Conservation (phyloP, 2,329 filamentous ascomycete genomes). For the Fusarium sp. region DNA sequence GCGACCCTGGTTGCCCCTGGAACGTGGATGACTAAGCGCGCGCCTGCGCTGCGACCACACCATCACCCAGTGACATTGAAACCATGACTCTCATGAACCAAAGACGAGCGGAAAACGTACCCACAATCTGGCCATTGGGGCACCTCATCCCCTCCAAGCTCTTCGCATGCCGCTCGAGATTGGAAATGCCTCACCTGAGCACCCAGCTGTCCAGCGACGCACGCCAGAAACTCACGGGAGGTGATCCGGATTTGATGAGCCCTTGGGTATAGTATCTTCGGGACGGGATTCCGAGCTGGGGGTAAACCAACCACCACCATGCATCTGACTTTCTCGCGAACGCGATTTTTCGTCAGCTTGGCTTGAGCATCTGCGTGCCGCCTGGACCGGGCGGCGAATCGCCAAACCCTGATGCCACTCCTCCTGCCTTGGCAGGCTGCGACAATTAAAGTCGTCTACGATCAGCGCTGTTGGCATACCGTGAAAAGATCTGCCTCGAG, state of each 20-base stretch:
- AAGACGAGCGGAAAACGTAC: constrained; percentile 37
- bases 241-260: background rate
- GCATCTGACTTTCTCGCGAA: constrained; percentile 22
- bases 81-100: constrained; percentile 37
- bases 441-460: constrained; percentile 19
- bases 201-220: background rate
- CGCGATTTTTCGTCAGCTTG: constrained; percentile 23
- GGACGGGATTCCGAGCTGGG: background rate
- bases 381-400: constrained; percentile 14
- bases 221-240: background rate
- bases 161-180: constrained; percentile 23
- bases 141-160: constrained; percentile 34
- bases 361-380: constrained; percentile 6
- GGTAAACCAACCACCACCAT: constrained; percentile 9
- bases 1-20: background rate
- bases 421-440: constrained; percentile 23
- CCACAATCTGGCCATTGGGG: constrained; percentile 43
- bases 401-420: constrained; percentile 26
- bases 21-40: constrained; percentile 38
- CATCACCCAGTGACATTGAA: constrained; percentile 36
- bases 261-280: constrained; percentile 6
- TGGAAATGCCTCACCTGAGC: constrained; percentile 18
- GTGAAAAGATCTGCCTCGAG: background rate
- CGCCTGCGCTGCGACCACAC: constrained; percentile 36
- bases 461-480: background rate